These are phyloP conservation scores for Magnaporthiopsis incrustans DNA, from an alignment of 2,329 filamentous ascomycete genomes.

Conservation along the genomic window DNA sequence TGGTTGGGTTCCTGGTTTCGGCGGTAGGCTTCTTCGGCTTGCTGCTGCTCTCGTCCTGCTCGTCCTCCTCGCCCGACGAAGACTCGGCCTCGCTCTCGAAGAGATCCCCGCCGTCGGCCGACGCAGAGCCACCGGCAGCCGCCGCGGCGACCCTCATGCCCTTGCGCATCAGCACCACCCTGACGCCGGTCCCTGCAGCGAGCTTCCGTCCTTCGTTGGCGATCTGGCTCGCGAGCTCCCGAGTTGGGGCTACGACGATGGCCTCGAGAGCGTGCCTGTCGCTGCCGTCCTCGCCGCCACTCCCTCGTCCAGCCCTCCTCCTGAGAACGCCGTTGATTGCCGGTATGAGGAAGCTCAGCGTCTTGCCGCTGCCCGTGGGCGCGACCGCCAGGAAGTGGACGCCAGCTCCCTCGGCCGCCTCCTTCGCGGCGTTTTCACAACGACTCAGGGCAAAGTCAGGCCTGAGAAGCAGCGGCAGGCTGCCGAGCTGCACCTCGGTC, in stretches of 20 bases:
- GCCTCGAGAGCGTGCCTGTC: slow-evolving; percentile 47
- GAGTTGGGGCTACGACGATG: slow-evolving; percentile 69
- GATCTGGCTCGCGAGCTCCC: slow-evolving; percentile 72
- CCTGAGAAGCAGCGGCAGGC: slow-evolving; percentile 68
- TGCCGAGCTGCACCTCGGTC: slow-evolving; percentile 88
- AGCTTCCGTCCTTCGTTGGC: slow-evolving; percentile 82
- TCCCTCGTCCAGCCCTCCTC: slow-evolving; percentile 32
- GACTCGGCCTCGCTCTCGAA: slow-evolving; percentile 8
- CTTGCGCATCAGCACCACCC: slow-evolving; percentile 75
- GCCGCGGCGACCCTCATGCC: slow-evolving; percentile 61
- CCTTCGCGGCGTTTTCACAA: slow-evolving; percentile 17
- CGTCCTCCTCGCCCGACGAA: slow-evolving; percentile 22
- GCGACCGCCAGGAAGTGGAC: slow-evolving; percentile 82
- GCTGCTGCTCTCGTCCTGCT: slow-evolving; percentile 22
- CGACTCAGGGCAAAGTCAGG: slow-evolving; percentile 40
- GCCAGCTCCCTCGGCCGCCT: slow-evolving; percentile 22
- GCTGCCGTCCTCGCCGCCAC: slow-evolving; percentile 15
- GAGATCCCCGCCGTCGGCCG: slow-evolving; percentile 29
- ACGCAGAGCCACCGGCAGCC: slow-evolving; percentile 27
- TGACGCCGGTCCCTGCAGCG: slow-evolving; percentile 60
- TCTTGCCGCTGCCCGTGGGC: slow-evolving; percentile 95
- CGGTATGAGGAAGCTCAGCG: slow-evolving; percentile 83
- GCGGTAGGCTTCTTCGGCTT: slow-evolving; percentile 12
- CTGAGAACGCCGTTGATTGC: slow-evolving; percentile 68
- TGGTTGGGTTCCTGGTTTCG: slow-evolving; percentile 38